Percentiles rank a stretch among this genome's conserved stretches.
These are phyloP conservation scores for Fusarium pininemorale DNA, from an alignment of 2,329 filamentous ascomycete genomes.

Conservation along the genomic window DNA sequence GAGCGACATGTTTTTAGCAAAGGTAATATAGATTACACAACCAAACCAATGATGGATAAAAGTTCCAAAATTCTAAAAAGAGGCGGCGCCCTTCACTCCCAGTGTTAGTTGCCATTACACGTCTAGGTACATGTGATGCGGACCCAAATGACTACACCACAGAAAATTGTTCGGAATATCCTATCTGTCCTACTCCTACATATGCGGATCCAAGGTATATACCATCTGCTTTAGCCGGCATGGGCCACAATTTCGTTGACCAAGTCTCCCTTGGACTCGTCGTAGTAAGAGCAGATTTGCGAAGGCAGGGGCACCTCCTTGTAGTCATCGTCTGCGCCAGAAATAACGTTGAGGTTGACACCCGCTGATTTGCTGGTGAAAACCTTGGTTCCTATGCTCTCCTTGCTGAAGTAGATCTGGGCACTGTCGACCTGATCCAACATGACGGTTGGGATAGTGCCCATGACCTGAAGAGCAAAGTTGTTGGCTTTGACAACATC, in stretches of 20 bases:
- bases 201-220: slow-evolving; percentile 26
- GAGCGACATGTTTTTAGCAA: neutral
- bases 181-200: slow-evolving; percentile 35
- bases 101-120: slow-evolving; percentile 8
- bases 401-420: slow-evolving; percentile 83
- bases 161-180: slow-evolving; percentile 10
- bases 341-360: slow-evolving; percentile 86
- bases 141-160: neutral
- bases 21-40: slow-evolving; percentile 1
- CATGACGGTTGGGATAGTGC: slow-evolving; percentile 84
- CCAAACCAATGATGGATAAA: neutral
- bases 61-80: slow-evolving; percentile 4
- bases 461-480: slow-evolving; percentile 92
- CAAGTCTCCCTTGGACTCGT: slow-evolving; percentile 75
- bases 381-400: slow-evolving; percentile 80
- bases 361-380: slow-evolving; percentile 89
- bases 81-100: neutral
- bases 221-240: slow-evolving; percentile 68
- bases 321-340: slow-evolving; percentile 79
- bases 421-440: slow-evolving; percentile 94
- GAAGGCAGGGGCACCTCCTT: slow-evolving; percentile 88
- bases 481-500: slow-evolving; percentile 96
- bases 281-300: slow-evolving; percentile 83
- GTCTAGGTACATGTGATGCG: slow-evolving; percentile 22
- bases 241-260: slow-evolving; percentile 97